These are phyloP conservation scores for Corymbia maculata DNA, from an alignment of 345 rosid genomes.

Conservation along the genomic window DNA sequence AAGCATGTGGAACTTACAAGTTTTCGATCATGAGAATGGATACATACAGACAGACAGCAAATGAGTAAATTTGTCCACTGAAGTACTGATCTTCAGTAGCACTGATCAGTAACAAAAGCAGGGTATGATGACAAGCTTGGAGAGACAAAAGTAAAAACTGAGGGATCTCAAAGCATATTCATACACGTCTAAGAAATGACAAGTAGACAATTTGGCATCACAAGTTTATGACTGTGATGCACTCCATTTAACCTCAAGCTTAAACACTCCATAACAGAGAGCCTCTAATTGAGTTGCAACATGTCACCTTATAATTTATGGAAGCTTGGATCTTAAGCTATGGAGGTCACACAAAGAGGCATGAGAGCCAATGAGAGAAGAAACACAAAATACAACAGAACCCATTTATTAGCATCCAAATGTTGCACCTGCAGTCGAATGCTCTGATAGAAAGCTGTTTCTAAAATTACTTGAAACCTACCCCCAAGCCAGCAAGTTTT, in stretches of 20 bases:
- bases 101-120: not conserved
- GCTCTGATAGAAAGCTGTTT: not conserved
- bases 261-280: not conserved
- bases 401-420: not conserved
- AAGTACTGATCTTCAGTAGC: not conserved
- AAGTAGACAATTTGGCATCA: not conserved
- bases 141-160: not conserved
- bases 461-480: not conserved
- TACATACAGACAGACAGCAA: not conserved
- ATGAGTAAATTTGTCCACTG: not conserved
- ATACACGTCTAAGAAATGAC: not conserved
- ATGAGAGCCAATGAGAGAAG: not conserved
- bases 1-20: not conserved
- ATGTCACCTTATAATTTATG: not conserved
- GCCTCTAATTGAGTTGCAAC: not conserved
- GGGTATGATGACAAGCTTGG: not conserved
- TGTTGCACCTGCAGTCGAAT: not conserved
- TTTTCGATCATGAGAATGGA: not conserved
- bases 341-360: not conserved
- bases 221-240: not conserved
- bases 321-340: not conserved
- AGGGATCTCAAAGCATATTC: not conserved
- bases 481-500: not conserved
- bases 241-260: not conserved
- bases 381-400: not conserved